Base-by-base conservation (phyloP, 2,329 filamentous ascomycete species). In the Ceratocystis cacaofunesta region DNA sequence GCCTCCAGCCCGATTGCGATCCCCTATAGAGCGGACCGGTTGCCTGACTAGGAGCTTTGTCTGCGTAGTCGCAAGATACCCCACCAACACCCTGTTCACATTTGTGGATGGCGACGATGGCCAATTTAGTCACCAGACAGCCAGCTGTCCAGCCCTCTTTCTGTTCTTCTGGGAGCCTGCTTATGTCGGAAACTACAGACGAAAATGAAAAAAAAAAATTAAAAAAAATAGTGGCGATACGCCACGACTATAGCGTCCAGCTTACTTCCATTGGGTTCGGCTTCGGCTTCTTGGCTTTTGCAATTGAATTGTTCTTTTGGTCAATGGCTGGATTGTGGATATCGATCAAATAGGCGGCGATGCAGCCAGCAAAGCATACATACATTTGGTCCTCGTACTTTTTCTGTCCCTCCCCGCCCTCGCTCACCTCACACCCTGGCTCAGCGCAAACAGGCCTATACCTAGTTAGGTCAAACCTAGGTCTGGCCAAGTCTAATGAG, bases 401-500 rank as follows among this genome's bases (percentile, higher is more conserved):
- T 32, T 65, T 57, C 19, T 48, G 41, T 66, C 60, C 61, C 58
- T 58, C 66, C 58, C 62, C 66, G 48, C 62, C 66, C 22, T 64
- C 32, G 32, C 41, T 32, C 44, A 32, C 52, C 25, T 32, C 32
- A 32, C 17, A 58, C 52, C 52, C 61, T 63, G 46, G 61, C 41
- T 55, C 22, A 63, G 25, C 32, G 43, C 61, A 32, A 65, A 62
- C 50, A 63, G 63, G 66, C 63, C 66, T 65, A 19, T 41, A 52
- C 60, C 58, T 64, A 63, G 62, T 57, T 30, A 22, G 62, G 66
- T 58, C 44, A 43, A 46, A 28, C 63, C 55, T 65, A 43, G n/a
- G 57, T 58, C 46, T 52, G 44, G 25, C 19, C 60, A 62, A 55
- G 32, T 63, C 44, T 25, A 50, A 52, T 50, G 44, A 32, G 46